Evolutionary conservation across 768 basidiomycete species (phyloP).

Genomic region (Daedaleopsis sinensis): DNA sequence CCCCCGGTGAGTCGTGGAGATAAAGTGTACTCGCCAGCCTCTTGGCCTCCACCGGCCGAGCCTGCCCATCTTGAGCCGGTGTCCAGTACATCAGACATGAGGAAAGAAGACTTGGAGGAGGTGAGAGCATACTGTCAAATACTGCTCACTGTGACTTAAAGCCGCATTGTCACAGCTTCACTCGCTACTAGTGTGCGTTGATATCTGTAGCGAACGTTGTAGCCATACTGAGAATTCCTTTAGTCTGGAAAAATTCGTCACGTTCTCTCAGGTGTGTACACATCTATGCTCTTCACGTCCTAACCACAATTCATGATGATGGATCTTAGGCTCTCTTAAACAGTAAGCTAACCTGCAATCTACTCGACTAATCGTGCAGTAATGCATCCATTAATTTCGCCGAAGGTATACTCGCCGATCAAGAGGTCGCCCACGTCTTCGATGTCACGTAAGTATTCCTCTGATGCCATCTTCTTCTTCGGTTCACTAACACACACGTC

Average conservation of each 20-base stretch:
- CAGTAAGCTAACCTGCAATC: slow-evolving; percentile 29
- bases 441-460: slow-evolving; percentile 28
- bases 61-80: slow-evolving; percentile 4
- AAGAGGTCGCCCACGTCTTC: slow-evolving; percentile 41
- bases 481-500: not conserved
- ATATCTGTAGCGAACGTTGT: not conserved
- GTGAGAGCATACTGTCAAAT: slow-evolving; percentile 29
- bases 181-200: slow-evolving; percentile 57
- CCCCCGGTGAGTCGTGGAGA: slow-evolving; percentile 36
- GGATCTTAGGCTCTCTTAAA: slow-evolving; percentile 30
- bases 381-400: not conserved
- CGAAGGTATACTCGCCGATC: slow-evolving; percentile 51
- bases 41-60: slow-evolving; percentile 45
- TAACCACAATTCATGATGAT: not conserved
- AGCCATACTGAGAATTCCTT: not conserved
- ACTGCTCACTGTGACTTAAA: not conserved
- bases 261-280: slow-evolving; percentile 30
- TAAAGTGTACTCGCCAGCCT: slow-evolving; percentile 44
- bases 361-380: not conserved
- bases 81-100: slow-evolving; percentile 35
- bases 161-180: slow-evolving; percentile 52
- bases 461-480: not conserved
- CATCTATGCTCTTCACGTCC: not conserved
- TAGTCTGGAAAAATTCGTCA: slow-evolving; percentile 32
- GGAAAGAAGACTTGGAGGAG: slow-evolving; percentile 49